Evolutionary conservation across 2,329 filamentous ascomycete species (phyloP).

Genomic region (Colletotrichum noveboracense): DNA sequence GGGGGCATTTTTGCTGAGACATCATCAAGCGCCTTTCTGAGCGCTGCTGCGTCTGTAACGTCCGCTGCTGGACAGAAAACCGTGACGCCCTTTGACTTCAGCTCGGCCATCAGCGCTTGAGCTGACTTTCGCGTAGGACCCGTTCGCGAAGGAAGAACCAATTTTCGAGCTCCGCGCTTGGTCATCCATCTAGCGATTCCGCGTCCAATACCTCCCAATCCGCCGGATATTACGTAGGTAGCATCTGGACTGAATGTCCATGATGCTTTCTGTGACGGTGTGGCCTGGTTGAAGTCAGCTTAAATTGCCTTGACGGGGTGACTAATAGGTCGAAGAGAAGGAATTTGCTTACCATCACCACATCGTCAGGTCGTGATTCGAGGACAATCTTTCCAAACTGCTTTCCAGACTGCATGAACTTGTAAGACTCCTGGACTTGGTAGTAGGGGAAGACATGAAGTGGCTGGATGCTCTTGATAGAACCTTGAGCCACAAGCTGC

Average conservation of each 20-base stretch:
- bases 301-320: neutral
- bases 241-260: constrained; percentile 21
- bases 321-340: neutral
- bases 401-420: constrained; percentile 41
- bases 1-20: constrained; percentile 30
- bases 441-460: constrained; percentile 24
- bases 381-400: constrained; percentile 47
- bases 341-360: neutral
- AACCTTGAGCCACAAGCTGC: neutral
- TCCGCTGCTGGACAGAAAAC: constrained; percentile 27
- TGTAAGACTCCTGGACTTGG: constrained; percentile 40
- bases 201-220: constrained; percentile 31
- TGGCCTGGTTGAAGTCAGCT: neutral
- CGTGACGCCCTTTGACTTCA: constrained; percentile 26
- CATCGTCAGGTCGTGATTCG: neutral
- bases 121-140: constrained; percentile 21
- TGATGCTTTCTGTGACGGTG: neutral
- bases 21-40: constrained; percentile 37
- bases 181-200: constrained; percentile 29
- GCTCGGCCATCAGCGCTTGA: constrained; percentile 20
- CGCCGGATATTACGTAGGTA: constrained; percentile 34
- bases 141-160: constrained; percentile 33
- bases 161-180: constrained; percentile 27
- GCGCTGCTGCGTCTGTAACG: constrained; percentile 31
- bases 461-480: constrained; percentile 6